Base-by-base conservation (phyloP, 2,329 filamentous ascomycete genomes). In the Sclerotinia nivalis region DNA sequence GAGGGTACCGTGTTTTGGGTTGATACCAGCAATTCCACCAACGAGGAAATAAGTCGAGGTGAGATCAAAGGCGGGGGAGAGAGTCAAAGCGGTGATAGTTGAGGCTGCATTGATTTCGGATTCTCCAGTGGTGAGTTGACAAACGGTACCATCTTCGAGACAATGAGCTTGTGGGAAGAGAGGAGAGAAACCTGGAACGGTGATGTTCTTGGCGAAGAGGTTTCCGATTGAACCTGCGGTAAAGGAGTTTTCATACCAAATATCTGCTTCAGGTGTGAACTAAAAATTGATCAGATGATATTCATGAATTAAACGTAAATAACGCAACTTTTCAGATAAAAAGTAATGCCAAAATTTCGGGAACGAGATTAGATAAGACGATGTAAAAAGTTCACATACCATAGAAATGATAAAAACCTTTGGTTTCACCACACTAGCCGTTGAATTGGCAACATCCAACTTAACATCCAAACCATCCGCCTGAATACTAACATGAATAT, bases 91-190 rank as follows among this genome's bases (percentile, higher is more conserved):
- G 60, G 84, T 84, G 71, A 91, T 84, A 0, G 89, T 89, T 9
- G 85, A 80, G 0, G 91, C 91, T 0, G 91, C 90, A 77, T 93
- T 94, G 81, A 93, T 92, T 80, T 93, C 90, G 13, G 84, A 83
- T 78, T 90, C 89, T 69, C 90, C 90, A 1, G 88, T 87, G 12
- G 88, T 87, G 59, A 92, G 75, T 76, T 93, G 90, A 79, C 91
- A 93, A 61, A 93, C 81, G 4, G 84, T 82, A 43, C 85, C 82
- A 73, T 88, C 80, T 15, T 80, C 80, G 0, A 87, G 89, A 79
- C 91, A 94, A 78, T 89, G 87, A 0, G 88, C 84, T 25, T 86
- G 80, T 0, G 89, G 89, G 76, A 86, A 92, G 2, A 90, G 79
- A 75, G 89, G 88, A 0, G 88, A 91, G 15, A 91, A 82, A 1